Base-by-base conservation (phyloP, 768 basidiomycete species). In the Austroboletus eburneus region DNA sequence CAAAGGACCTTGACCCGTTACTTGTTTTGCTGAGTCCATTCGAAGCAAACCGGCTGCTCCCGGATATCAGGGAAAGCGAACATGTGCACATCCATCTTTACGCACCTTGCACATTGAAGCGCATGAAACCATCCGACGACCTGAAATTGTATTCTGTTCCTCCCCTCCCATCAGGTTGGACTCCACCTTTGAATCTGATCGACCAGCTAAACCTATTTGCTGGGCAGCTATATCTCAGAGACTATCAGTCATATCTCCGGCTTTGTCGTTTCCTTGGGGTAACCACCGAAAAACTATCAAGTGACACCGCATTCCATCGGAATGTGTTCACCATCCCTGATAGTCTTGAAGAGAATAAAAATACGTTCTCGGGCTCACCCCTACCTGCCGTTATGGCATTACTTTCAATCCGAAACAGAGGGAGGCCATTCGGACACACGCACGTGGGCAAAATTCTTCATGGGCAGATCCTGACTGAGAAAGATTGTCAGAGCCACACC, bases 61-160 rank as follows among this genome's bases (percentile, higher is more conserved):
- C 71, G 57, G 27, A 35, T 3, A 71, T 76, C 42, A 67, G 64
- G 8, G 22, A 20, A 21, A 65, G 64, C 56, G 54, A 58, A 9
- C 18, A 48, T 8, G 67, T 71, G 9, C 59, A 66, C 39, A 61
- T 76, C 16, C 72, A 73, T 48, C 36, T 68, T 1, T 76, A 75
- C 45, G 52, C 70, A 6, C 70, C 73, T 7, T 57, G 68, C 3
- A 67, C 67, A 29, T 65, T 58, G 1, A 38, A 56, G 16, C 57
- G 55, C 3, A 69, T 68, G 64, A 55, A 56, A 24, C 49, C 69
- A 13, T 67, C 66, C 33, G 73, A 76, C 23, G 52, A 65, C 24
- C 57, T 63, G 6, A 30, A 5, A 6, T 43, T 58, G 4, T 36
- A 48, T n/a, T 13, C 21, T 5, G 38, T 53, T 23, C 58, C 54